These are phyloP conservation scores for Roridomyces roridus DNA, from an alignment of 768 basidiomycete species.

Conservation along the genomic window DNA sequence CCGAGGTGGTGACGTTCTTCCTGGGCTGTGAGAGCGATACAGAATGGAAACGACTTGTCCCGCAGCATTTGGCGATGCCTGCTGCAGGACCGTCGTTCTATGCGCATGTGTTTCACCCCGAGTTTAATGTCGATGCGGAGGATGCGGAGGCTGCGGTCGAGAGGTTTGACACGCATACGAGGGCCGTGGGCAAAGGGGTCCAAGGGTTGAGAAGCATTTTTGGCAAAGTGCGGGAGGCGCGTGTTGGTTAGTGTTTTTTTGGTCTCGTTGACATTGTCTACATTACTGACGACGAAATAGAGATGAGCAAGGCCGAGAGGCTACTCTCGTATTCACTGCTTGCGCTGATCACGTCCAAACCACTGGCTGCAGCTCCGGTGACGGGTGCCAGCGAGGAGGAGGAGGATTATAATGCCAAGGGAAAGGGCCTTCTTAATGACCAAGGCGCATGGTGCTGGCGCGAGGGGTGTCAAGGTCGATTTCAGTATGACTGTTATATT, in stretches of 20 bases:
- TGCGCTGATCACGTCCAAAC: constrained; percentile 76
- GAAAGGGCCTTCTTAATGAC: constrained; percentile 67
- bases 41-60: constrained; percentile 73
- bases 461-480: constrained; percentile 71
- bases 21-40: constrained; percentile 76
- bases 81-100: constrained; percentile 81
- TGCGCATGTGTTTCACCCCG: constrained; percentile 82
- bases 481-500: background rate
- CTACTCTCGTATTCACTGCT: constrained; percentile 75
- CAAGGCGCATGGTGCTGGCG: constrained; percentile 91
- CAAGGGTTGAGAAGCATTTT: constrained; percentile 71
- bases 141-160: constrained; percentile 67
- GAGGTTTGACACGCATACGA: constrained; percentile 69
- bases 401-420: constrained; percentile 42
- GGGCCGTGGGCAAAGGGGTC: constrained; percentile 71
- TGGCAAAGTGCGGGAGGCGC: constrained; percentile 64
- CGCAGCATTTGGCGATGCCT: constrained; percentile 62
- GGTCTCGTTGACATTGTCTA: background rate
- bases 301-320: constrained; percentile 81
- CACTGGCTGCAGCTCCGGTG: constrained; percentile 54
- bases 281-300: constrained; percentile 44
- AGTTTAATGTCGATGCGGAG: constrained; percentile 79
- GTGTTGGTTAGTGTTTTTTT: constrained; percentile 58
- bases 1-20: constrained; percentile 83
- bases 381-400: constrained; percentile 58